Evolutionary conservation across 2,329 filamentous ascomycete genomes (phyloP).

Genomic region (Nemania sp.): DNA sequence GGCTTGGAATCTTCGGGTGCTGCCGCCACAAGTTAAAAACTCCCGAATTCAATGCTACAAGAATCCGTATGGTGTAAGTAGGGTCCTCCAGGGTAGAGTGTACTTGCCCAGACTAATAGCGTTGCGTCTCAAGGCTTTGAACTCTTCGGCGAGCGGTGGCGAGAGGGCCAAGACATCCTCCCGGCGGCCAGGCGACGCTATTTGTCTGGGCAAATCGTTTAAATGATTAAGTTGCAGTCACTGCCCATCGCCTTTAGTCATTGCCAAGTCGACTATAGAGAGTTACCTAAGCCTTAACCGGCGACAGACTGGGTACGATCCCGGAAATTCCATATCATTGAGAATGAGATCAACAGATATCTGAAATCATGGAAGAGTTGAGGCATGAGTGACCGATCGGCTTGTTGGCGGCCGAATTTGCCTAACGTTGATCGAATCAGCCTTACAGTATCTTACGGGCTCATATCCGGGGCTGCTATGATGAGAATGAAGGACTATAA

Average conservation of each 20-base stretch:
- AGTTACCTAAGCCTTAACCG: neutral
- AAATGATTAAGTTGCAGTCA: slow-evolving; percentile 8
- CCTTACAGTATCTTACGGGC: neutral
- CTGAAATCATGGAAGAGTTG: slow-evolving; percentile 26
- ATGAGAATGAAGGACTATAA: slow-evolving; percentile 20
- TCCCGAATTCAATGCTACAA: slow-evolving; percentile 1
- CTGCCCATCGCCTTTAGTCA: slow-evolving; percentile 14
- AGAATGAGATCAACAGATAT: slow-evolving; percentile 27
- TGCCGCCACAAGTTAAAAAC: neutral
- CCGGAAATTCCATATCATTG: slow-evolving; percentile 28
- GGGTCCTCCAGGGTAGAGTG: neutral
- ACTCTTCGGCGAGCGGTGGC: neutral
- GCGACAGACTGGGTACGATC: neutral
- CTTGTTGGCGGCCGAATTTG: slow-evolving; percentile 4
- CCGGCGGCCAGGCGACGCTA: neutral
- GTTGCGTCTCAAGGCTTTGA: neutral
- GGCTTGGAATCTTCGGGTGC: neutral
- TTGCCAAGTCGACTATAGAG: slow-evolving; percentile 19
- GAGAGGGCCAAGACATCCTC: neutral
- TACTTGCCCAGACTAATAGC: slow-evolving; percentile 1
- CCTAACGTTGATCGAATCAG: neutral
- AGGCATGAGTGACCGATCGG: slow-evolving; percentile 7
- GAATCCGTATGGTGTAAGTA: neutral
- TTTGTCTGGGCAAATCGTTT: slow-evolving; percentile 6
- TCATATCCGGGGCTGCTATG: neutral